phyloP scores from a whole-genome alignment of 805 yeast genomes.

The Groenewaldozyma tartarivorans region DNA sequence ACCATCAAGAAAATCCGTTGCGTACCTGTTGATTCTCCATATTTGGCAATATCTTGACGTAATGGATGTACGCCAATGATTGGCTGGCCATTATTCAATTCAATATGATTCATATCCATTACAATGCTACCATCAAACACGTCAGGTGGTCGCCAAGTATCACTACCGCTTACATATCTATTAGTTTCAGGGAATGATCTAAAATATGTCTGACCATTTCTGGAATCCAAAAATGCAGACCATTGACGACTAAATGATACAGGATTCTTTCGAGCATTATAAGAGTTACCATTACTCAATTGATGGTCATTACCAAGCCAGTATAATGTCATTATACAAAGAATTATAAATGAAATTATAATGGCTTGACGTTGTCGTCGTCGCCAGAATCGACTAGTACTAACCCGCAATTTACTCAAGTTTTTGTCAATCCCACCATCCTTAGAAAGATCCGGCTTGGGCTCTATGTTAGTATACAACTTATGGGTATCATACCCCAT shows the following conservation, averaged over 20 bases:
- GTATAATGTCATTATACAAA: not conserved
- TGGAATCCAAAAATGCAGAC: too few species aligned
- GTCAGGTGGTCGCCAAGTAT: conserved; percentile 24
- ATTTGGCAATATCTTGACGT: not conserved
- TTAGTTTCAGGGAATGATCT: conserved; percentile 22
- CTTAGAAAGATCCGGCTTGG: too few species aligned
- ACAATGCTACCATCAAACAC: conserved; percentile 3
- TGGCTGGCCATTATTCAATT: not conserved
- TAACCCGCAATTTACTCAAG: too few species aligned
- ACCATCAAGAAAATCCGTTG: conserved; percentile 23
- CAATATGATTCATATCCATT: not conserved
- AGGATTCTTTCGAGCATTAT: too few species aligned
- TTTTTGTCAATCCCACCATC: too few species aligned
- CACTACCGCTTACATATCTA: conserved; percentile 19
- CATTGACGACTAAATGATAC: too few species aligned
- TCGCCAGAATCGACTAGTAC: not conserved
- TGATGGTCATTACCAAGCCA: not conserved
- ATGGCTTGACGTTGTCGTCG: not conserved
- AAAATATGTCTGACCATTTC: conserved; percentile 16
- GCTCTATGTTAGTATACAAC: too few species aligned
- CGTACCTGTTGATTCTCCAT: not conserved
- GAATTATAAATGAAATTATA: not conserved
- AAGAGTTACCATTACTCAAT: too few species aligned
- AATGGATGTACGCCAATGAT: not conserved
- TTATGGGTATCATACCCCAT: too few species aligned